Evolutionary conservation across 495 filamentous ascomycete genomes (phyloP), one percentile per base, ranked within the genome.

Genomic region (Saxophila tyrrhenica): DNA sequence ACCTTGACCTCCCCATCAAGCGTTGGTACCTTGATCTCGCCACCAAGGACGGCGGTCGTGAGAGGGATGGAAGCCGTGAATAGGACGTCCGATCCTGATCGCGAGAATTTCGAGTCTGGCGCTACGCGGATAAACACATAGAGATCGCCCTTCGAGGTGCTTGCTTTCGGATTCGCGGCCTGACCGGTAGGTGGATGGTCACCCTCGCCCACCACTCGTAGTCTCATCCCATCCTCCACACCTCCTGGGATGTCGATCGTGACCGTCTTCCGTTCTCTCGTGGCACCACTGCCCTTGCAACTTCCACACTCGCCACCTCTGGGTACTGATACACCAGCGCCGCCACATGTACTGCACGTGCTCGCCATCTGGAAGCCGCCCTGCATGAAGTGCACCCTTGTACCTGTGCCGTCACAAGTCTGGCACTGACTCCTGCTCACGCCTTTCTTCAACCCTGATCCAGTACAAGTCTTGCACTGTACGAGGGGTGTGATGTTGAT

Each of bases 311-410:
- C 85, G 11, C 79, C 82, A 17, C 88, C 87, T 52, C 75, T 78
- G 10, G 92, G 89, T 44, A 84, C 79, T 10, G 74, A 68, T 52
- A 80, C 65, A 25, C 92, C 92, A 42, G 74, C 76, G 5, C 92
- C 92, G 39, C 78, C 79, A 65, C 92, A 98, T 48, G 79, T 65
- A 13, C 78, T 74, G 68, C 92, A 98, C 1, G 89, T 94, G 54
- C 86, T 87, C 9, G 84, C 85, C 79, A 98, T 88, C 70, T 96
- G 91, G 73, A 98, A 97, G 16, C 89, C 90, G 29, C 87, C 89
- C 62, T 86, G 80, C 76, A 95, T 84, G 63, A 88, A 79, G 69
- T 94, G 87, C 19, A 95, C 83, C 55, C 84, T 78, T 29, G 85
- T 85, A 46, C 92, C 92, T 11, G 89, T 87, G 3, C 92, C 92